Conservation (phyloP, 179 eudicot genomes). For the Silene coronaria region DNA sequence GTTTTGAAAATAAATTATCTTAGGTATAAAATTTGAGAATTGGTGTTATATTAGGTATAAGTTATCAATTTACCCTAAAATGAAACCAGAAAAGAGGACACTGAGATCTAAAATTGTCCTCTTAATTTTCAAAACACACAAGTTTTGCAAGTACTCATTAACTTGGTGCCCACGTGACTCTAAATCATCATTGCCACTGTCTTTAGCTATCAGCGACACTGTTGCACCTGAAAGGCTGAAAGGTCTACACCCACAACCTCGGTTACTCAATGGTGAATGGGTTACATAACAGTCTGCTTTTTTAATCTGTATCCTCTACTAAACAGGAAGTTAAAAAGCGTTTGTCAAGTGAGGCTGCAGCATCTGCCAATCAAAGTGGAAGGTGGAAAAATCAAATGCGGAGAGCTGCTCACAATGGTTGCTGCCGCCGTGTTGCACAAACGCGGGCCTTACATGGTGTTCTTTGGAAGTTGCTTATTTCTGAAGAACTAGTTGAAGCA, state of each 20-base stretch:
- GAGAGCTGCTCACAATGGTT: conserved; percentile 92
- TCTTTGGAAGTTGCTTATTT: conserved; percentile 78
- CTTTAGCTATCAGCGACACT: not conserved
- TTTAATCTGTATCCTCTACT: conserved; percentile 1
- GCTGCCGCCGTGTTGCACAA: conserved; percentile 90
- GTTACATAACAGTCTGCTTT: not conserved
- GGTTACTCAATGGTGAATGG: not conserved
- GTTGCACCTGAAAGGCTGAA: not conserved
- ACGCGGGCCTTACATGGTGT: conserved; percentile 65
- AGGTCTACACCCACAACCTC: not conserved
- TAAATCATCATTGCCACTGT: not conserved
- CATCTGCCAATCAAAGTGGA: conserved; percentile 76
- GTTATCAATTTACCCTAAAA: too few relatives aligned
- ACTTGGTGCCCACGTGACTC: not conserved
- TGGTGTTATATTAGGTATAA: too few relatives aligned
- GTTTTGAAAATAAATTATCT: too few relatives aligned
- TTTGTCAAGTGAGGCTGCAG: conserved; percentile 76
- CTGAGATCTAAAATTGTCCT: not conserved
- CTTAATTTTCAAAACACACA: not conserved
- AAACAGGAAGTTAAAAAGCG: conserved; percentile 79
- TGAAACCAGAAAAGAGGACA: not conserved
- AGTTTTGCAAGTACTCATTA: conserved; percentile 1
- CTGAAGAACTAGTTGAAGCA: conserved; percentile 74
- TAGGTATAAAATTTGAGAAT: too few relatives aligned
- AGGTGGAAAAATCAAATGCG: conserved; percentile 99